Percentiles rank a stretch among this genome's conserved stretches.
phyloP scores from a whole-genome alignment of 805 yeast species.

The Candida namnaoensis region DNA sequence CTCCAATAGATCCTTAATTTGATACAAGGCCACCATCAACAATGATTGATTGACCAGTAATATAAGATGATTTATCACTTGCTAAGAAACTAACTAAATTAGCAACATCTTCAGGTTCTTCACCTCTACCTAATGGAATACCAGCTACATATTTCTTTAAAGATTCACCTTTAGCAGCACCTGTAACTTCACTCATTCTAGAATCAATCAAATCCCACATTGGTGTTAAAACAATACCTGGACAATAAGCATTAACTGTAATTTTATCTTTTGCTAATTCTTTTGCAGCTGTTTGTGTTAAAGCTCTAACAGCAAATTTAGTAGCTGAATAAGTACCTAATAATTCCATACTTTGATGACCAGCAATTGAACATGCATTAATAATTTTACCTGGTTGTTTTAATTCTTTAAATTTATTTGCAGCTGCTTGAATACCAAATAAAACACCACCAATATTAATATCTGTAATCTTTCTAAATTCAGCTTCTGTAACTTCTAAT shows the following conservation, averaged over 20 bases:
- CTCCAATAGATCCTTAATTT: background rate
- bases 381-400: slow-evolving; percentile 28
- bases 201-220: slow-evolving; percentile 24
- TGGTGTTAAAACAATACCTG: slow-evolving; percentile 32
- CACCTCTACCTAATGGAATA: slow-evolving; percentile 26
- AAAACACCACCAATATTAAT: slow-evolving; percentile 24
- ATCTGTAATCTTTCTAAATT: slow-evolving; percentile 13
- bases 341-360: slow-evolving; percentile 22
- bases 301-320: slow-evolving; percentile 27
- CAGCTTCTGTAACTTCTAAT: slow-evolving; percentile 19
- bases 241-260: slow-evolving; percentile 29
- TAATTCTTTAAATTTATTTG: slow-evolving; percentile 17
- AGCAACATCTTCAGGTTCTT: slow-evolving; percentile 27
- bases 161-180: slow-evolving; percentile 19
- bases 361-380: slow-evolving; percentile 27
- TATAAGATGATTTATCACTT: slow-evolving; percentile 23
- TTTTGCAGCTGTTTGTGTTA: slow-evolving; percentile 28
- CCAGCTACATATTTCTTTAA: slow-evolving; percentile 15
- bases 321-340: slow-evolving; percentile 25
- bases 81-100: slow-evolving; percentile 25
- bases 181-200: slow-evolving; percentile 15
- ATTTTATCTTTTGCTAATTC: slow-evolving; percentile 27
- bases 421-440: slow-evolving; percentile 26
- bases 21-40: slow-evolving; percentile 29
- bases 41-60: slow-evolving; percentile 25